Evolutionary conservation across 2,329 filamentous ascomycete genomes (phyloP).

Genomic region (Drechslera avenae): DNA sequence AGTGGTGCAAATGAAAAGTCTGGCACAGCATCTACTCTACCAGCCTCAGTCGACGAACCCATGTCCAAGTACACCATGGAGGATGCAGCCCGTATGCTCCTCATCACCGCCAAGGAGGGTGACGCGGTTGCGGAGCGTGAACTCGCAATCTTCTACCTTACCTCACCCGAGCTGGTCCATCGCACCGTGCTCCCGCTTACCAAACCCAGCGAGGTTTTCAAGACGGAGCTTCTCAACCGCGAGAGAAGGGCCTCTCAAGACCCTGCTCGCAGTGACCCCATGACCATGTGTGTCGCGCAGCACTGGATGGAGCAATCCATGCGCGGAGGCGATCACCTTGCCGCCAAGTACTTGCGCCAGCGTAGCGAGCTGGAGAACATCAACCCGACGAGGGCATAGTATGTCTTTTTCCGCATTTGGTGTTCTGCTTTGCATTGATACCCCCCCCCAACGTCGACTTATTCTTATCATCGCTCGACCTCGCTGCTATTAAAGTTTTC

Average conservation of each 20-base stretch:
- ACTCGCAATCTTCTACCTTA: conserved; percentile 90
- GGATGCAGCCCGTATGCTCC: conserved; percentile 87
- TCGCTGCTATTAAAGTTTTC: conserved; percentile 4
- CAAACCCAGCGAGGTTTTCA: conserved; percentile 86
- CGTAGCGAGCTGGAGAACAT: conserved; percentile 66
- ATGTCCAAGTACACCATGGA: conserved; percentile 71
- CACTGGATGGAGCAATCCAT: conserved; percentile 97
- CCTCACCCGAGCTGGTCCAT: conserved; percentile 81
- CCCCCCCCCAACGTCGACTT: conserved; percentile 6
- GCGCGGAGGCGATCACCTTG: conserved; percentile 82
- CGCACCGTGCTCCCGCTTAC: conserved; percentile 83
- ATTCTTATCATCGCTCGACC: too few relatives aligned
- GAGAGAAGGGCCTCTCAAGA: conserved; percentile 62
- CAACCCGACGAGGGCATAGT: conserved; percentile 48
- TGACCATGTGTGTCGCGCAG: conserved; percentile 89
- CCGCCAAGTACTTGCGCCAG: conserved; percentile 80
- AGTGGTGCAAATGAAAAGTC: conserved; percentile 23
- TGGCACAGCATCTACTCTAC: conserved; percentile 13
- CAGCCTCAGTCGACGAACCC: conserved; percentile 34
- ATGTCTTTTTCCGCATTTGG: conserved; percentile 21
- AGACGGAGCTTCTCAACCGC: conserved; percentile 77
- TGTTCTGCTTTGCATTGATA: conserved; percentile 19
- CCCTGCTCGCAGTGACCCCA: conserved; percentile 73
- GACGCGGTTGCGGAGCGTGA: conserved; percentile 88
- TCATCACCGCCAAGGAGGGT: conserved; percentile 92